Evolutionary conservation across 192 early-diverging fungal species (phyloP).

Genomic region (Entomortierella parvispora): DNA sequence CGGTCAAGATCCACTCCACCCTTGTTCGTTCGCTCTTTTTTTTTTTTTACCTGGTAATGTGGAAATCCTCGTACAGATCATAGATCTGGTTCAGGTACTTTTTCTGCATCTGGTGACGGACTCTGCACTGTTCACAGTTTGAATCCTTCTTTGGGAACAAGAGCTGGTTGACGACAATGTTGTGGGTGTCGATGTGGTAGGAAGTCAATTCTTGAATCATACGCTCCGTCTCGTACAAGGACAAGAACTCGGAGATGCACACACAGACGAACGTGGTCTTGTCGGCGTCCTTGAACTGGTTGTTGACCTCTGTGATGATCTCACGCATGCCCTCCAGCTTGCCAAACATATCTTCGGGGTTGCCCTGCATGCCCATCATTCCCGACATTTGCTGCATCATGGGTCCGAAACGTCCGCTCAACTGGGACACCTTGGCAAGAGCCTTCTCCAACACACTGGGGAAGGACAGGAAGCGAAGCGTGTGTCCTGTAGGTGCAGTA

Average conservation of each 20-base stretch:
- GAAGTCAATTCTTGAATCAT: constrained; percentile 99
- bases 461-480: constrained; percentile 98
- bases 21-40: neutral
- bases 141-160: constrained; percentile 91
- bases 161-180: constrained; percentile 99
- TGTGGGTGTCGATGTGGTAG: constrained; percentile 98
- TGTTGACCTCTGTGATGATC: constrained; percentile 97
- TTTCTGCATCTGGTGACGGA: constrained; percentile 97
- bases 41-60: constrained; percentile 65
- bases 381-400: constrained; percentile 97
- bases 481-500: constrained; percentile 99
- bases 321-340: constrained; percentile 97
- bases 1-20: neutral
- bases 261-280: constrained; percentile 99
- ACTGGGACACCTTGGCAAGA: constrained; percentile 91
- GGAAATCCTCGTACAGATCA: constrained; percentile 99
- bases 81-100: constrained; percentile 99
- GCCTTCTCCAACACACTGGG: constrained; percentile 98
- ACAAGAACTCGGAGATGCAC: constrained; percentile 99
- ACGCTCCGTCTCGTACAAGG: constrained; percentile 98
- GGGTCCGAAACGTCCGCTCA: constrained; percentile 94
- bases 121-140: constrained; percentile 89
- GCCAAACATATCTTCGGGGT: constrained; percentile 94
- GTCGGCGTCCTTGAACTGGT: constrained; percentile 99
- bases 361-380: constrained; percentile 87